Base-by-base conservation (phyloP, 2,329 filamentous ascomycete genomes). In the Capronia americana region DNA sequence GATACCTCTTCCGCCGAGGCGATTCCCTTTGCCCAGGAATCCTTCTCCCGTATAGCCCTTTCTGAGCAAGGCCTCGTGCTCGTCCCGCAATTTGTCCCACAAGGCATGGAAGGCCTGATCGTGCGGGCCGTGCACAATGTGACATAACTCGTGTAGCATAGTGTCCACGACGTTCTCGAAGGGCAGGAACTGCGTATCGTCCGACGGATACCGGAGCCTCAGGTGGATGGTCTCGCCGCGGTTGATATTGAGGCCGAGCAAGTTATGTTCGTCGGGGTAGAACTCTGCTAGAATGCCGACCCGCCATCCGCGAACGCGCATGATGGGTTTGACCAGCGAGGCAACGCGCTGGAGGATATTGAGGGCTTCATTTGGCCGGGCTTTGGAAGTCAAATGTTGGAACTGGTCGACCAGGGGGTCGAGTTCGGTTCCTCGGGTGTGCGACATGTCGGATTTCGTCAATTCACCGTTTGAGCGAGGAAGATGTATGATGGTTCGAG, bases 41-140 rank as follows among this genome's bases (percentile, higher is more conserved):
- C 91, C 91, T 77, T 97, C 93, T 12, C 94, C 94, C 0, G 92
- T 96, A 75, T 94, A 97, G 20, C 94, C 94, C 75, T 94, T 95
- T 65, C 87, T 81, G 11, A 88, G 75, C 6, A 97, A 84, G 1
- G 88, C 87, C 73, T 93, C 87, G 73, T 94, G 89, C 78, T 97
- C 93, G 65, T 94, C 91, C 23, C 94, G 88, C 4, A 97, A 86
- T 75, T 96, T 90, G 72, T 97, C 90, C 92, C 93, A 97, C 4
- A 97, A 82, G 0, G 88, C 88, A 72, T 97, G 88, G 75, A 98
- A 98, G 41, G 90, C 86, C 55, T 83, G 85, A 75, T 97, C 88
- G 76, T 98, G 94, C 1, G 92, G 91, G 0, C 92, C 92, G 77
- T 90, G 88, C 11, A 92, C 86, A 70, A 91, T 97, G 75, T 98